Evolutionary conservation across 1,284 basidiomycete species (phyloP), one percentile per base, ranked within the genome.

Genomic region (Paramarasmius palmivorus): DNA sequence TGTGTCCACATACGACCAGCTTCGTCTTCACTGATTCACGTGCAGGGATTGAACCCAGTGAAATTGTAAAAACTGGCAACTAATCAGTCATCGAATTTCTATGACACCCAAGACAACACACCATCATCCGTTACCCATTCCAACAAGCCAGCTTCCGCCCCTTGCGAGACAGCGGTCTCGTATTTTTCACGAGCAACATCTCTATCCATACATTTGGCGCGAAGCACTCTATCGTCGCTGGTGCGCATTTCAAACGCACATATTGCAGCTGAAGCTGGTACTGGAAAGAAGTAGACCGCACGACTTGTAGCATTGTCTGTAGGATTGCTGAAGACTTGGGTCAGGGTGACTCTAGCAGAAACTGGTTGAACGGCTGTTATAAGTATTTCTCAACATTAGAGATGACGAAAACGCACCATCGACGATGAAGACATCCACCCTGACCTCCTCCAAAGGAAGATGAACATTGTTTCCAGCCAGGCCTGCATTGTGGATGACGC

Each of bases 261-360:
- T 2, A 82, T 73, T 0, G 77, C 77, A 0, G 74, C 74, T n/a
- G 66, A 69, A 0, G 76, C 79, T 1, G 84, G 85, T 1, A 86
- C 72, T 1, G 84, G 84, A 58, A 87, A 86, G 41, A 76, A 69
- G 61, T 84, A 87, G 36, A 77, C 74, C 7, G 78, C 79, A 45
- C 75, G 69, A 38, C 66, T 58, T 0, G 81, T 78, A 0, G 70
- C 53, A 14, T 58, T 54, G 14, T 62, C 55, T 1, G 66, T 65
- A 0, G 68, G 55, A 59, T 85, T 83, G 15, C 52, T 59, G 61
- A 77, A 87, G 0, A 60, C 64, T 55, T 86, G 84, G 0, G 61
- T 62, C n/a, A 87, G 61, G 0, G 72, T 69, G 6, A 84, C 74
- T 17, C 73, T 70, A 0, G 81, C 78, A 8, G 79, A 77, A 0